These are phyloP conservation scores for Ceratocystis alfenasii DNA, from an alignment of 2,329 filamentous ascomycete genomes.

Conservation along the genomic window DNA sequence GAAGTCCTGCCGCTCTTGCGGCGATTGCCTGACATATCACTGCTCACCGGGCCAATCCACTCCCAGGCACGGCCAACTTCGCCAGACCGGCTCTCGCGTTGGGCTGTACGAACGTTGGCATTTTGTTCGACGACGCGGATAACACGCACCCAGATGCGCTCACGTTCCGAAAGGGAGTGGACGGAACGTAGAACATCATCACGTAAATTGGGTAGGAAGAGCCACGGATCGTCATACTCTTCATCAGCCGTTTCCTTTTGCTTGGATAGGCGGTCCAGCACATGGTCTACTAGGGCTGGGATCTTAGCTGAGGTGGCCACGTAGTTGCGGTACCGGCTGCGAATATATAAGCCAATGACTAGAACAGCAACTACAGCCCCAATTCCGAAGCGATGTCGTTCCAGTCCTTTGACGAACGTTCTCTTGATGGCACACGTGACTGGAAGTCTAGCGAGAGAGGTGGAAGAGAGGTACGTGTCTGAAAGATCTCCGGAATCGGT, in stretches of 20 bases:
- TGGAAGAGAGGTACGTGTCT: conserved; percentile 59
- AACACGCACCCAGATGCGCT: conserved; percentile 75
- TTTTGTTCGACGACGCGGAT: conserved; percentile 81
- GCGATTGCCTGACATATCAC: conserved; percentile 29
- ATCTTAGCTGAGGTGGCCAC: conserved; percentile 58
- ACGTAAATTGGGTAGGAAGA: conserved; percentile 77
- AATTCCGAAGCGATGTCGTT: conserved; percentile 79
- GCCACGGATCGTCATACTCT: conserved; percentile 58
- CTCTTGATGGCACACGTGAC: conserved; percentile 69
- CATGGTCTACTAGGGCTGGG: conserved; percentile 73
- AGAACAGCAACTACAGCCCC: conserved; percentile 46
- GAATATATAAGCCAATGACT: conserved; percentile 48
- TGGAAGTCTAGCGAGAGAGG: conserved; percentile 83
- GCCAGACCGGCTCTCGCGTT: conserved; percentile 55
- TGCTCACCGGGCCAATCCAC: conserved; percentile 51
- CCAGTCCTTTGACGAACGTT: conserved; percentile 67
- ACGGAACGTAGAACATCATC: conserved; percentile 81
- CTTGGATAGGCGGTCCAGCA: conserved; percentile 66
- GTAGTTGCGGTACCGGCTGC: conserved; percentile 49
- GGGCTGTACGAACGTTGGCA: conserved; percentile 68
- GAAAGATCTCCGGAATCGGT: conserved; percentile 49
- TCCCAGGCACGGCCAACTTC: conserved; percentile 58
- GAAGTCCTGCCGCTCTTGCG: conserved; percentile 36
- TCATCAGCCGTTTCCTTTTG: conserved; percentile 72
- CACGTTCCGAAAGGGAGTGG: conserved; percentile 62